These are phyloP conservation scores for Ulmus americana DNA, from an alignment of 331 rosid genomes.

Conservation along the genomic window DNA sequence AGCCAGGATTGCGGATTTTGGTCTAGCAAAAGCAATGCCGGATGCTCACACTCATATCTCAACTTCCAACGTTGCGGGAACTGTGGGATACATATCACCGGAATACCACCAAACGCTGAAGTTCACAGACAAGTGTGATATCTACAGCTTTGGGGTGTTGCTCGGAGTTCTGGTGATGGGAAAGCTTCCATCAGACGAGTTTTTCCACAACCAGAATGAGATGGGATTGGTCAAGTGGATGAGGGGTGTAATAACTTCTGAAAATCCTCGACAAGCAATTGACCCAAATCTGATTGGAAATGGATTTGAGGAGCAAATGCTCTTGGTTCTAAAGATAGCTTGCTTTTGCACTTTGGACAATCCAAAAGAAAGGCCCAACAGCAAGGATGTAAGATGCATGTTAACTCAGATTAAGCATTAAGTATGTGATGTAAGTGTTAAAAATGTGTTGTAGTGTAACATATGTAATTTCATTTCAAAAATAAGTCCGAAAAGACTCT, in stretches of 20 bases:
- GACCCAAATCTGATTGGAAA: slow-evolving; percentile 53
- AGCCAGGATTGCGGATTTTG: slow-evolving; percentile 88
- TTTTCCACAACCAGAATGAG: slow-evolving; percentile 55
- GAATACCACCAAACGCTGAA: slow-evolving; percentile 81
- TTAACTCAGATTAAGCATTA: slow-evolving; percentile 62
- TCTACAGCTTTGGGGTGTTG: slow-evolving; percentile 75
- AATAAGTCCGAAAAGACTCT: background rate
- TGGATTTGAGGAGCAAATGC: slow-evolving; percentile 85
- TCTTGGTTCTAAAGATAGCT: slow-evolving; percentile 75
- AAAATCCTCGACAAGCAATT: slow-evolving; percentile 51
- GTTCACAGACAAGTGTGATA: slow-evolving; percentile 88
- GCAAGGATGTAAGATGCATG: slow-evolving; percentile 84
- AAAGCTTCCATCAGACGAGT: slow-evolving; percentile 64
- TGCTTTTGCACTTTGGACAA: slow-evolving; percentile 78
- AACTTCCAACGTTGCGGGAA: slow-evolving; percentile 68
- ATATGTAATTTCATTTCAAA: background rate
- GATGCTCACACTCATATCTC: slow-evolving; percentile 68
- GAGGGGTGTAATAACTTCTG: slow-evolving; percentile 58
- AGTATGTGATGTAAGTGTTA: background rate
- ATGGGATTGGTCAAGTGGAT: slow-evolving; percentile 79
- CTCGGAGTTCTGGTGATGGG: slow-evolving; percentile 79
- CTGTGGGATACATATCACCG: slow-evolving; percentile 79
- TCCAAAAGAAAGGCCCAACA: slow-evolving; percentile 79
- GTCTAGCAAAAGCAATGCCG: slow-evolving; percentile 80
- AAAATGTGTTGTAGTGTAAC: background rate